Evolutionary conservation across 140 eudicot genomes (phyloP).

Genomic region (Anethum foeniculum): DNA sequence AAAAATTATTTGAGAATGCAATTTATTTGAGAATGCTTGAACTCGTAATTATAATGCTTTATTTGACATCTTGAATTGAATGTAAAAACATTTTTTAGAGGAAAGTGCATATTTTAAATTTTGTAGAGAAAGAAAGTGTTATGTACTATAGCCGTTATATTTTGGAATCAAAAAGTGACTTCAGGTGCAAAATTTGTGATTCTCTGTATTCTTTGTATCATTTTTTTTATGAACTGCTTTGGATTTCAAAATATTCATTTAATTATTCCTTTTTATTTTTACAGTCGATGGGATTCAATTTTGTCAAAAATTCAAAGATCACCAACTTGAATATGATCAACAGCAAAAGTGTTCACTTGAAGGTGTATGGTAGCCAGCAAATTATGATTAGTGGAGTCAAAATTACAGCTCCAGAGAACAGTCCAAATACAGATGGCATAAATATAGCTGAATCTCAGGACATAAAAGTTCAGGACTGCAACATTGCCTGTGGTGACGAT

Average conservation of each 20-base stretch:
- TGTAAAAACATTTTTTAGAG: too few relatives aligned
- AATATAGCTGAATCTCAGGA: constrained; percentile 16
- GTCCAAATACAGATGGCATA: constrained; percentile 36
- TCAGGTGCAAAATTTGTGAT: too few relatives aligned
- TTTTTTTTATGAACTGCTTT: too few relatives aligned
- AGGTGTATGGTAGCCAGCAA: constrained; percentile 5
- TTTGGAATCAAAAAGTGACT: too few relatives aligned
- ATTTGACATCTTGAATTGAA: too few relatives aligned
- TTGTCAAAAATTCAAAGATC: constrained; percentile 11
- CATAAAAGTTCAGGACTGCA: background rate
- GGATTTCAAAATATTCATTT: background rate
- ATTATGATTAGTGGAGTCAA: background rate
- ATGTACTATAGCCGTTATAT: too few relatives aligned
- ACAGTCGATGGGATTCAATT: constrained; percentile 20
- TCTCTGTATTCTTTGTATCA: too few relatives aligned
- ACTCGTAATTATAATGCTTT: too few relatives aligned
- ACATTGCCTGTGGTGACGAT: constrained; percentile 32
- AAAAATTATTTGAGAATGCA: too few relatives aligned
- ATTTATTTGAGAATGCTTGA: too few relatives aligned
- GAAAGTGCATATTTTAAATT: too few relatives aligned
- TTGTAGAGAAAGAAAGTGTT: too few relatives aligned
- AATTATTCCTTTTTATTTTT: background rate
- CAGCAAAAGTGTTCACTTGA: constrained; percentile 27
- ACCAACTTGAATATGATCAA: constrained; percentile 14
- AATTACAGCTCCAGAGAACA: constrained; percentile 10